Base-by-base conservation (phyloP, 1,284 basidiomycete species). In the Ceratobasidium sp. region DNA sequence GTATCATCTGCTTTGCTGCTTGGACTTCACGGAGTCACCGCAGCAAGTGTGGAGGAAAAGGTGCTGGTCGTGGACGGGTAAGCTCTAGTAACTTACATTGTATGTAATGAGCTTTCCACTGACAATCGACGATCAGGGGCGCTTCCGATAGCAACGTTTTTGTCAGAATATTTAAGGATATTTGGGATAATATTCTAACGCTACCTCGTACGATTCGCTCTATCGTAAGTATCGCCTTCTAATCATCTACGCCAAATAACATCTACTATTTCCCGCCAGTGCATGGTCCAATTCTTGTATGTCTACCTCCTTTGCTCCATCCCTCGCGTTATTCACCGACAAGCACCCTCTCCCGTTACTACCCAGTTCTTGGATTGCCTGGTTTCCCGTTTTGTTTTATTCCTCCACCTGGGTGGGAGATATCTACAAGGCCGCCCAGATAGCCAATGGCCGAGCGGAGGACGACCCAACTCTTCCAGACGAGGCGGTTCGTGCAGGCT, bases 371-470 rank as follows among this genome's bases (percentile, higher is more conserved):
- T 93, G 87, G 85, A 82, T 93, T 69, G 91, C 86, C 2, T 96
- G 94, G 94, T 96, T 94, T 74, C 94, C 94, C 0, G 81, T 94
- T 31, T 81, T 96, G 1, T 96, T 96, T 80, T 96, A 94, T 80
- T 90, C 89, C 0, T 90, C 90, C 0, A 81, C 92, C 13, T 98
- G 94, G 80, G 85, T 96, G 56, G 90, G 91, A 12, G 94, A 96
- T 75, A 84, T 96, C 13, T 88, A 96, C 82, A 90, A 88, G 73
- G 80, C 80, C 2, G 65, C 55, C 27, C 25, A 12, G 38, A 54
- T 67, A 5, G 57, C 47, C 13, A 55, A 42, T 34, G 65, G 70
- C 0, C 81, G 80, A 3, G 77, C 80, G 22, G 75, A 76, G 69
- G 75, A 76, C 47, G 75, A 78, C 67, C 79, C 79, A 40, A 72